Evolutionary conservation across 768 basidiomycete species (phyloP), one percentile per base, ranked within the genome.

Genomic region (Lactifluus piperatus): DNA sequence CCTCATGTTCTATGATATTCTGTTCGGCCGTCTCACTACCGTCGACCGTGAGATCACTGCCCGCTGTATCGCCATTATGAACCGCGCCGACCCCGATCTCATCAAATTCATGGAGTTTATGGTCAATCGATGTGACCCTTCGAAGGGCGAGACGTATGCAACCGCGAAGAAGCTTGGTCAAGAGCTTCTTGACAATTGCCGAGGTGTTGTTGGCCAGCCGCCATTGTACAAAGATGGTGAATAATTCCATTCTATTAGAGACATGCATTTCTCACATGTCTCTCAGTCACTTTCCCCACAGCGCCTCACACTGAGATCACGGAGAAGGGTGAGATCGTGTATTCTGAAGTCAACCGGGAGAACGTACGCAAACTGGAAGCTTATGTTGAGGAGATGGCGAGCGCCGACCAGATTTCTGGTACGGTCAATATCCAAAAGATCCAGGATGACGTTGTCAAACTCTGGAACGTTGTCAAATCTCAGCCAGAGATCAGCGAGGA

Each of bases 331-430:
- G 94, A 98, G 56, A 94, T 99, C 64, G 79, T 97, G 54, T 94
- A 94, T 74, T 82, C 88, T 5, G 97, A 99, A 72, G 90, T 97
- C 58, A 91, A 92, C 60, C 91, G 97, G 50, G 90, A 95, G 70
- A 91, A 91, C 58, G 95, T 98, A 45, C 88, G 97, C 67, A 97
- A 98, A 75, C 79, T 99, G 45, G 97, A 99, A 73, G 91, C 93
- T 1, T 99, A 99, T 67, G 97, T 92, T 54, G 85, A 94, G 68
- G 94, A 99, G 74, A 99, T 99, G 97, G 93, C 97, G 2, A 91
- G 88, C 60, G 91, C 93, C 2, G 92, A 94, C 69, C 84, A 88
- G 5, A 88, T 91, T 51, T 82, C 89, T 2, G 81, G 81, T 20
- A 77, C 83, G 34, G 82, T 94, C 69, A 97, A 98, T 74, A 89